Percentiles rank a stretch among this genome's conserved stretches.
Conservation (phyloP, 306 rosid species). For the Gynostemma pentaphyllum region DNA sequence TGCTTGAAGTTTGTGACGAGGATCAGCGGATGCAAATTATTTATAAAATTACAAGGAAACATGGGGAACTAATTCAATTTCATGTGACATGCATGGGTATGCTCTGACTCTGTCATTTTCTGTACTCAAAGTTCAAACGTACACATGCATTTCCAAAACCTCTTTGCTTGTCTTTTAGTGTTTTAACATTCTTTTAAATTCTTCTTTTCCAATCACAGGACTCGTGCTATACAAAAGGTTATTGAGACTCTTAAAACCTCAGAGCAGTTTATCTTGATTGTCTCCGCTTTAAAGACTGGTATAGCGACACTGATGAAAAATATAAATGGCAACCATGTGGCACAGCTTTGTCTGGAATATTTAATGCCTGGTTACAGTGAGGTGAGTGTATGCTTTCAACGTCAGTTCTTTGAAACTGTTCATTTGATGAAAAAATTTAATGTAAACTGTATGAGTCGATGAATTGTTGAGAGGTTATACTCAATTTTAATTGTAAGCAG, state of each 20-base stretch:
- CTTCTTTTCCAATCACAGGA: conserved; percentile 25
- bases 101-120: conserved; percentile 19
- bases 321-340: conserved; percentile 48
- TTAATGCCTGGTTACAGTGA: conserved; percentile 24
- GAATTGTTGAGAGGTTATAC: background rate
- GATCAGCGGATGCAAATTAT: conserved; percentile 32
- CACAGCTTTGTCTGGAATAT: conserved; percentile 44
- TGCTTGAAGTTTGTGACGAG: conserved; percentile 54
- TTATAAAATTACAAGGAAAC: conserved; percentile 20
- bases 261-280: conserved; percentile 35
- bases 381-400: conserved; percentile 19
- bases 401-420: background rate
- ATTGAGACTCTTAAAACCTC: conserved; percentile 42
- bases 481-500: background rate
- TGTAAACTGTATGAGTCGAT: background rate
- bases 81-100: conserved; percentile 55
- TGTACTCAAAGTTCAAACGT: background rate
- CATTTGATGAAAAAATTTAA: too few relatives aligned
- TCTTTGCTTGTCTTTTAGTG: background rate
- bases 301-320: conserved; percentile 35
- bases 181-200: background rate
- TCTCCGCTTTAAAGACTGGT: conserved; percentile 35
- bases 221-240: conserved; percentile 54
- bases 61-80: conserved; percentile 34
- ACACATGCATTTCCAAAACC: background rate